These are phyloP conservation scores for Candida dubliniensis DNA, from an alignment of 1,139 yeast genomes.

Conservation along the genomic window DNA sequence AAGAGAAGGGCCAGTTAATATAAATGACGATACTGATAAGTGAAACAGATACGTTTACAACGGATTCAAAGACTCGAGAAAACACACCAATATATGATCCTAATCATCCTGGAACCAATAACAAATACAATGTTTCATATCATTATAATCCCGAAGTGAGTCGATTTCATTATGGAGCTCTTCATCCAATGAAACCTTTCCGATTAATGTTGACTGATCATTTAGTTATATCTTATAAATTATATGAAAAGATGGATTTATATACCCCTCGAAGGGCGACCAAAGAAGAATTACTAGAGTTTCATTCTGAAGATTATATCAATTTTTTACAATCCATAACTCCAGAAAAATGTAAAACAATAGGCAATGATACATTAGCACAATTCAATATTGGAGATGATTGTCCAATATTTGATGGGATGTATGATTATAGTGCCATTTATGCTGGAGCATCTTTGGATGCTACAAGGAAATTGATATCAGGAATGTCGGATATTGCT, in stretches of 20 bases:
- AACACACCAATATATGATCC: conserved; percentile 62
- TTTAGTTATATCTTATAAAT: conserved; percentile 92
- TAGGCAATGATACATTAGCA: conserved; percentile 88
- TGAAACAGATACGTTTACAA: conserved; percentile 38
- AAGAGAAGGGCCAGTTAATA: not conserved
- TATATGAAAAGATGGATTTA: conserved; percentile 95
- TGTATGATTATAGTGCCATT: conserved; percentile 84
- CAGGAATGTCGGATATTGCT: conserved; percentile 90
- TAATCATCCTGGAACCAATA: conserved; percentile 25
- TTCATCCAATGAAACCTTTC: conserved; percentile 98
- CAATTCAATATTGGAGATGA: conserved; percentile 97
- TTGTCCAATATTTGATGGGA: conserved; percentile 96
- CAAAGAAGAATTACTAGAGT: conserved; percentile 97
- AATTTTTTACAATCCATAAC: conserved; percentile 91
- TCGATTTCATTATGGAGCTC: conserved; percentile 90
- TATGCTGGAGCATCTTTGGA: conserved; percentile 94
- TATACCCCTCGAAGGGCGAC: conserved; percentile 97
- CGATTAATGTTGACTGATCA: conserved; percentile 99
- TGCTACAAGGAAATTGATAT: conserved; percentile 82
- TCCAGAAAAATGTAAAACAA: conserved; percentile 89
- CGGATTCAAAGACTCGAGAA: conserved; percentile 58
- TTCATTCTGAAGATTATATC: conserved; percentile 95
- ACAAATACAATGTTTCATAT: conserved; percentile 64
- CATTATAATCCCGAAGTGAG: conserved; percentile 85
- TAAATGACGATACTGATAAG: conserved; percentile 19